Evolutionary conservation across 1,284 basidiomycete genomes (phyloP), one percentile per base, ranked within the genome.

Genomic region (Leccinum insolens): DNA sequence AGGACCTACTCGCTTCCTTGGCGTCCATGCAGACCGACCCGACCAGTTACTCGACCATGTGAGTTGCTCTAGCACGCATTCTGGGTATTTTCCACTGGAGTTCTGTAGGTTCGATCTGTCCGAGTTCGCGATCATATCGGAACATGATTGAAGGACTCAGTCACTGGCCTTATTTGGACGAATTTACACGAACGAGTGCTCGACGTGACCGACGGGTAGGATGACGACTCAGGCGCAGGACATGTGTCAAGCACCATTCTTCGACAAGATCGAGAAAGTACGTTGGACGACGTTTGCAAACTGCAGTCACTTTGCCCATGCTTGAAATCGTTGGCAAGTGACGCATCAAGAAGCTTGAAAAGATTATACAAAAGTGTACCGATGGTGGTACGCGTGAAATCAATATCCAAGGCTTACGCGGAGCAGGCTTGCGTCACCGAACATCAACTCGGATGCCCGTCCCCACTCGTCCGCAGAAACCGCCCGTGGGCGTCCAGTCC

Each of bases 401-500:
- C 31, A 11, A 20, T 9, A 49, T n/a, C 11, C 46, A 14, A 39
- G 12, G 37, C 2, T 15, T 41, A 14, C 39, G 39, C 14, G 39
- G 4, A 44, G 15, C 15, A 31, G 37, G 60, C 60, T 61, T 61
- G 60, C 37, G 37, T 61, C 37, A 41, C 14, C 3, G n/a, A 17
- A 44, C 7, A 15, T 44, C 41, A 52, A 52, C 4, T 34, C 9
- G 34, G 67, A 90, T 90, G 88, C 83, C 88, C 37, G 82, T 84
- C 25, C 79, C 84, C 15, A 81, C 83, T 22, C 84, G 81, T 72
- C 71, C 85, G 61, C 80, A 85, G 3, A 80, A 83, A 41, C 82
- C 85, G 3, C 83, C 86, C 8, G 88, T 86, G 41, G 89, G 91
- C 25, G 85, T 94, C 61, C 92, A 95, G 78, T 90, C 93, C 3